Evolutionary conservation across 805 yeast genomes (phyloP).

Genomic region (Kregervanrija delftensis): DNA sequence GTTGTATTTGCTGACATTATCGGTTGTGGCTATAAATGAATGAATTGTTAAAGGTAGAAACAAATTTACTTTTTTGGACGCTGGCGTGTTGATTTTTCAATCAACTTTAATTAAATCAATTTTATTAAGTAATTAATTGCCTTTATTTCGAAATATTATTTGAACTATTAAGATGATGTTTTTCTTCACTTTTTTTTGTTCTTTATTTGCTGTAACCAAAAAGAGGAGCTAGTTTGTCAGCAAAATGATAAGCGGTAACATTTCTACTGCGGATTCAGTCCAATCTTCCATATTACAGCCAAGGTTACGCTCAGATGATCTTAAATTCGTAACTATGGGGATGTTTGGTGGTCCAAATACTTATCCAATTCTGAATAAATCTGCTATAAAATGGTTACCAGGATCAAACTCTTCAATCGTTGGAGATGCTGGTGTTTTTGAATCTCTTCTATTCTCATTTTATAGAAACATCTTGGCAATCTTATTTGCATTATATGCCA

Average conservation of each 20-base stretch:
- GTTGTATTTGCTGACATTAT: background rate
- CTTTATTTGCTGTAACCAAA: no score
- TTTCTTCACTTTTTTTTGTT: no score
- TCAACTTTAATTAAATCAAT: no score
- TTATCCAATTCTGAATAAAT: background rate
- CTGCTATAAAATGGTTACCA: slow-evolving; percentile 8
- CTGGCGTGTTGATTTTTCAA: no score
- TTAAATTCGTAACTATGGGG: slow-evolving; percentile 14
- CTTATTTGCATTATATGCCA: slow-evolving; percentile 5
- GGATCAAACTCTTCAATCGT: slow-evolving; percentile 17
- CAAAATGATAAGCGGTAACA: background rate
- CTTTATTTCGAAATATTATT: no score
- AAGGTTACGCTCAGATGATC: slow-evolving; percentile 16
- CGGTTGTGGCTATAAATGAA: background rate
- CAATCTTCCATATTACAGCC: slow-evolving; percentile 26
- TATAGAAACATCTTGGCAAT: slow-evolving; percentile 12
- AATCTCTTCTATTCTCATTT: slow-evolving; percentile 10
- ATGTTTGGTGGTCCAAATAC: slow-evolving; percentile 16
- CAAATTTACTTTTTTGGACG: background rate
- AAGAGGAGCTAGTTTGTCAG: no score
- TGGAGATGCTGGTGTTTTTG: slow-evolving; percentile 8
- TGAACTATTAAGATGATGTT: no score
- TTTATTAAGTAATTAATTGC: no score
- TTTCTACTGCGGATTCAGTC: slow-evolving; percentile 11
- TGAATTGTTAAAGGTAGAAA: background rate